A percentile compares a stretch with the other conserved stretches of the same genome.
Evolutionary conservation across 225 moss, liverwort and hornwort species (phyloP).

Genomic region (Physcomitrellopsis africana): DNA sequence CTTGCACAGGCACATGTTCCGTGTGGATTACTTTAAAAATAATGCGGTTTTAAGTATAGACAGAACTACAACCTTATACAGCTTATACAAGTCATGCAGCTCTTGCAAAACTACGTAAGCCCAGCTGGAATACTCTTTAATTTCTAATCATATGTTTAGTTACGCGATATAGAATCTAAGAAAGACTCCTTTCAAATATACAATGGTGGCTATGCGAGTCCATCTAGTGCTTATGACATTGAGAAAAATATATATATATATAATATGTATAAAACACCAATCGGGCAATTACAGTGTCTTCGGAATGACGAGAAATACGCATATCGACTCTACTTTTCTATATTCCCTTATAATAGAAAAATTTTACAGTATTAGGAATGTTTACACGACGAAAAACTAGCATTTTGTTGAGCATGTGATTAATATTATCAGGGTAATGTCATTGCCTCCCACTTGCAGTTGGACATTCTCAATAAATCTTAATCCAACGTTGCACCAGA

Average conservation of each 20-base stretch:
- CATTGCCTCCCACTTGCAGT: not conserved
- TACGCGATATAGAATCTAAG: not conserved
- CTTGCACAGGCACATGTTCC: too few relatives aligned
- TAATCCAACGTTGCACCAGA: conserved; percentile 10
- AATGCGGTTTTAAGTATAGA: not conserved
- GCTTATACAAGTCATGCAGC: too few relatives aligned
- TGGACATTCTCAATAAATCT: conserved; percentile 10
- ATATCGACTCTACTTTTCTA: not conserved
- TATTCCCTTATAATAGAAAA: not conserved
- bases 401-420: not conserved
- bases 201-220: not conserved
- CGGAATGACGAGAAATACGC: not conserved
- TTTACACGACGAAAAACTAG: not conserved
- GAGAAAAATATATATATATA: not conserved
- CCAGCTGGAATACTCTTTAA: conserved; percentile 2
- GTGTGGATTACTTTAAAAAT: not conserved
- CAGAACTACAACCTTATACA: not conserved
- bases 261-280: not conserved
- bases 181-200: not conserved
- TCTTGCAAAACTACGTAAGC: conserved; percentile 19
- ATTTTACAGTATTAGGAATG: not conserved
- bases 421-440: not conserved
- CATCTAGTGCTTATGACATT: not conserved
- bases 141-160: not conserved
- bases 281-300: not conserved